Evolutionary conservation across 352 stramenopile genomes (phyloP).

Genomic region (Phytophthora crassamura): DNA sequence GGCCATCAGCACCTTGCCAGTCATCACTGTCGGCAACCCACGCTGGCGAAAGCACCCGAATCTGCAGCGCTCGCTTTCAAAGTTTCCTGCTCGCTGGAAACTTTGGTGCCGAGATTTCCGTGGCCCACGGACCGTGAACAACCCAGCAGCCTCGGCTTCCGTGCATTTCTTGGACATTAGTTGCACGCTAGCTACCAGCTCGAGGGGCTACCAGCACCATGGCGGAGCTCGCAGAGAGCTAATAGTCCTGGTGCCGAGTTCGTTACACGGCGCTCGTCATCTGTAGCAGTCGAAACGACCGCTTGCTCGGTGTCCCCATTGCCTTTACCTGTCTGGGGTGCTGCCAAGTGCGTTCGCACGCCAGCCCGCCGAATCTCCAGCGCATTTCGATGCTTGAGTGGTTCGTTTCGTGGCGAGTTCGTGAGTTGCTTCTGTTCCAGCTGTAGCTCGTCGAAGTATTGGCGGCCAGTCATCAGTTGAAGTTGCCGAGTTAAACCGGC

Average conservation of each 20-base stretch:
- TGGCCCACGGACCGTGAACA: too few relatives aligned
- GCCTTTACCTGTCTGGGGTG: slow-evolving; percentile 17
- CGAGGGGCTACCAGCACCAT: too few relatives aligned
- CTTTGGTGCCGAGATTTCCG: not conserved
- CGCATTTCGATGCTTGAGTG: slow-evolving; percentile 19
- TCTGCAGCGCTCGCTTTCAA: not conserved
- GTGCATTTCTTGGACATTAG: too few relatives aligned
- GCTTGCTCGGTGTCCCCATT: slow-evolving; percentile 11
- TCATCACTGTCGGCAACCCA: slow-evolving; percentile 1
- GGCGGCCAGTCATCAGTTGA: slow-evolving; percentile 29
- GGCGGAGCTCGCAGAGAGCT: not conserved
- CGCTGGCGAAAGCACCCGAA: not conserved
- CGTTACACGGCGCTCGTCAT: slow-evolving; percentile 24
- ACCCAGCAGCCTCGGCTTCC: slow-evolving; percentile 6
- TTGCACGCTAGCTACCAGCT: too few relatives aligned
- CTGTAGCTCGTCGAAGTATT: slow-evolving; percentile 4
- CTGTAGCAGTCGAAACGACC: slow-evolving; percentile 19
- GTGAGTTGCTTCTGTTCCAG: slow-evolving; percentile 3
- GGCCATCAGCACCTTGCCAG: slow-evolving; percentile 3
- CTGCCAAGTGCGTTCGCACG: slow-evolving; percentile 19
- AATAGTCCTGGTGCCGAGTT: slow-evolving; percentile 5
- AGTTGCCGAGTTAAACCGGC: slow-evolving; percentile 24
- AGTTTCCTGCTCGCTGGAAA: not conserved
- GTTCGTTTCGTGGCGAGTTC: slow-evolving; percentile 10
- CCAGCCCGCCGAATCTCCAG: slow-evolving; percentile 26